Base-by-base conservation (phyloP, 352 stramenopile genomes). In the Phytophthora sansomeana region DNA sequence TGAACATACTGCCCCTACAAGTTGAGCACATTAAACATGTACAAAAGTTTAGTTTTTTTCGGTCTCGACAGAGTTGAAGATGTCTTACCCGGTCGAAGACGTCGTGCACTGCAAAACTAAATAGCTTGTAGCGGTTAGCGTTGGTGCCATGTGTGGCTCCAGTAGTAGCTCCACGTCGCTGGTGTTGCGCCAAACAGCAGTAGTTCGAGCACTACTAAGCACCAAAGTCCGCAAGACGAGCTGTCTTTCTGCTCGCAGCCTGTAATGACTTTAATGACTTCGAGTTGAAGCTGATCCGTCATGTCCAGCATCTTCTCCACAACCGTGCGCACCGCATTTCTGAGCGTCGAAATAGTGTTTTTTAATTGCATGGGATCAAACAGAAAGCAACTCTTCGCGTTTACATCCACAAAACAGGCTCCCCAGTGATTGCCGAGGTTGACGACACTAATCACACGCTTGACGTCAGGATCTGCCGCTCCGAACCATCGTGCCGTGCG, bases 371-470 rank as follows among this genome's bases (percentile, higher is more conserved):
- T 42, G 6, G 53, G 53, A 14, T 61, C 41, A 10, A 61, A 61
- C 1, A 61, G 10, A 17, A 44, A 61, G 13, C 39, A 61, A 35
- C 14, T 6, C n/a, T 30, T 28, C 5, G 4, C 6, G 5, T 35
- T 11, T 0, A 52, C 30, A 11, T 61, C 53, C 3, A 61, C 41
- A 14, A 46, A 46, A 17, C 50, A 63, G 11, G 33, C 32, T 9
- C 33, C 44, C 56, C 44, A 63, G 36, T 64, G 56, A 5, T 64
- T 3, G 7, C 26, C 21, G 1, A 56, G n/a, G 28, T 57, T 64
- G n/a, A 64, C 17, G 1, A 57, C 56, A 28, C 55, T 63, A 14
- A 64, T 30, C 21, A n/a, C n/a, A n/a, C n/a, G n/a, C n/a, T n/a
- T n/a, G n/a, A n/a, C n/a, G n/a, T n/a, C n/a, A n/a, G n/a, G n/a